Evolutionary conservation across 2,329 filamentous ascomycete genomes (phyloP), one percentile per base, ranked within the genome.

Genomic region (Raffaelea deltoideospora): DNA sequence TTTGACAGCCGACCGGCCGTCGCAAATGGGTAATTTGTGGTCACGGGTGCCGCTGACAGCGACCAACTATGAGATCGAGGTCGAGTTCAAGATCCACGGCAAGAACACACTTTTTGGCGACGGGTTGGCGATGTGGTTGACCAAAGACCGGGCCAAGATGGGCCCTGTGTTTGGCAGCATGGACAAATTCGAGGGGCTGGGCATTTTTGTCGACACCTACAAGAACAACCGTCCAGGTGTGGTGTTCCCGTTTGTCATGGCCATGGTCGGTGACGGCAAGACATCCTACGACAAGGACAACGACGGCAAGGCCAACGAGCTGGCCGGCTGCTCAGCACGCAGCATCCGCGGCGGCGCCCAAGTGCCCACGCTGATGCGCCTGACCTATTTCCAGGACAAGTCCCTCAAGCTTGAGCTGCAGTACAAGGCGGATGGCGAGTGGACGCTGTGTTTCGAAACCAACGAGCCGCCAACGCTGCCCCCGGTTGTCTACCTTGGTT

Each of bases 311-410:
- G 72, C 76, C 39, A 86, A 83, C 50, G 90, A 98, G 61, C 67
- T 95, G 43, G 87, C 86, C 37, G 90, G 90, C 41, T 98, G 90
- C 67, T 95, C 88, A 59, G 88, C 87, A 40, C 76, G 90, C 41
- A 88, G 88, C 44, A 76, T 98, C 48, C 82, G 90, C 50, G 81
- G 85, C 51, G 81, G 85, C 51, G 68, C 82, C 41, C 71, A 67
- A 38, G 61, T 87, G 39, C 77, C 88, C 18, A 94, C 87, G 46
- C 92, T 87, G 63, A 72, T 87, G 46, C 79, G 76, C 50, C 64
- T 98, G 47, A 95, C 86, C 35, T 96, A 96, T 67, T 94, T 96
- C 67, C 84, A 92, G 64, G 90, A 98, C 62, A 87, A 93, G 63
- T 79, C 76, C 46, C 69, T 98, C 53, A 81, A 79, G 50, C 70